These are phyloP conservation scores for Olyra latifolia DNA, from an alignment of 176 grass and related monocot species.

Conservation along the genomic window DNA sequence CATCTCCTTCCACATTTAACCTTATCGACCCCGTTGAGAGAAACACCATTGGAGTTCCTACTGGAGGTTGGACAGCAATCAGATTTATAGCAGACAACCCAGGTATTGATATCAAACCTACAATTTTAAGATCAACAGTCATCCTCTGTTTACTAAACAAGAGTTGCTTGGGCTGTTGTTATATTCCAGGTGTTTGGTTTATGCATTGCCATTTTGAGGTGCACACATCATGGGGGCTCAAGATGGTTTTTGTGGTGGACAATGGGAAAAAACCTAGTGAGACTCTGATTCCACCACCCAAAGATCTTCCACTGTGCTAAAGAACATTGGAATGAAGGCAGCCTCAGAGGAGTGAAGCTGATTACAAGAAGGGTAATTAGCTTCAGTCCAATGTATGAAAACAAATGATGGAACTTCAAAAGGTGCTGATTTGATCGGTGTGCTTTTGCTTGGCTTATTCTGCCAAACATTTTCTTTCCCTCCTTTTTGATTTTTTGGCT, in stretches of 20 bases:
- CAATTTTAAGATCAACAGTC: not conserved
- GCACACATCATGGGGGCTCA: slow-evolving; percentile 78
- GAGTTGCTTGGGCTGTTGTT: slow-evolving; percentile 27
- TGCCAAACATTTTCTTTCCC: slow-evolving; percentile 17
- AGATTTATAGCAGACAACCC: slow-evolving; percentile 75
- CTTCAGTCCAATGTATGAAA: slow-evolving; percentile 7
- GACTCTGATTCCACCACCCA: slow-evolving; percentile 59
- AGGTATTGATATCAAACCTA: slow-evolving; percentile 36
- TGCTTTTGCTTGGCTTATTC: slow-evolving; percentile 39
- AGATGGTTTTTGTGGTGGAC: slow-evolving; percentile 79
- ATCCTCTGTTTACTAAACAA: not conserved
- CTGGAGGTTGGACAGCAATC: slow-evolving; percentile 68
- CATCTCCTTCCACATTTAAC: slow-evolving; percentile 61
- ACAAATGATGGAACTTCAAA: slow-evolving; percentile 3
- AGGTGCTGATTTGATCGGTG: slow-evolving; percentile 1
- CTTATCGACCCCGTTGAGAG: slow-evolving; percentile 70
- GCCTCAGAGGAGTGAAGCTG: not conserved
- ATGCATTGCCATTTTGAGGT: slow-evolving; percentile 85
- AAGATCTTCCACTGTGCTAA: slow-evolving; percentile 72
- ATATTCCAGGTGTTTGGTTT: slow-evolving; percentile 73
- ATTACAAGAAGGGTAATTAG: slow-evolving; percentile 27
- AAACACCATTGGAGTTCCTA: slow-evolving; percentile 64
- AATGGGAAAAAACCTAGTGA: slow-evolving; percentile 61
- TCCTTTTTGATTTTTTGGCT: slow-evolving; percentile 24
- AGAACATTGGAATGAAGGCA: not conserved